These are phyloP conservation scores for Tetrahymena borealis DNA, from an alignment of 73 alveolate species.

Conservation along the genomic window DNA sequence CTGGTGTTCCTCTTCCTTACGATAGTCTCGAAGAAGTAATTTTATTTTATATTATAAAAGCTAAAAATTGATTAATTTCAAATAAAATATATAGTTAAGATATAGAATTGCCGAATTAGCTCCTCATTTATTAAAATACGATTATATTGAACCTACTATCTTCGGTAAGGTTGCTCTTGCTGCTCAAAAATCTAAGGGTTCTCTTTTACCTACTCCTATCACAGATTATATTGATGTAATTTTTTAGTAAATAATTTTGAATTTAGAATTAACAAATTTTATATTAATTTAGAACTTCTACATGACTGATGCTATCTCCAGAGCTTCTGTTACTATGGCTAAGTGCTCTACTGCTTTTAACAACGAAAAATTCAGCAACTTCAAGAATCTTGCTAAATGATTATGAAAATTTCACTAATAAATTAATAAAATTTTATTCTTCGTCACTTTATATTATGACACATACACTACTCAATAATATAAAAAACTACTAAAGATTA, in stretches of 20 bases:
- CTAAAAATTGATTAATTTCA: neutral
- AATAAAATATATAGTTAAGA: slow-evolving; percentile 30
- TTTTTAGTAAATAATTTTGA: neutral
- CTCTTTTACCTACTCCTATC: slow-evolving; percentile 45
- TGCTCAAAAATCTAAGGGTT: slow-evolving; percentile 9
- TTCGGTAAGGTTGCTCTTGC: slow-evolving; percentile 54
- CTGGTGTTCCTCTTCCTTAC: slow-evolving; percentile 76
- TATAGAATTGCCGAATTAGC: slow-evolving; percentile 81
- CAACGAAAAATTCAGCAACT: slow-evolving; percentile 41
- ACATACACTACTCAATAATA: neutral
- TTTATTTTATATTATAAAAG: neutral
- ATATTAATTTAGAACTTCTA: slow-evolving; percentile 56
- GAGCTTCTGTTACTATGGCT: slow-evolving; percentile 77
- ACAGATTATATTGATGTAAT: slow-evolving; percentile 51
- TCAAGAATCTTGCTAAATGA: neutral
- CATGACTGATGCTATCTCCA: slow-evolving; percentile 82
- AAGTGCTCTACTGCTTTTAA: slow-evolving; percentile 70
- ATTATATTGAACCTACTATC: slow-evolving; percentile 64
- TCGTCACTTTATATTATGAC: neutral
- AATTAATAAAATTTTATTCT: neutral
- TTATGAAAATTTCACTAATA: neutral
- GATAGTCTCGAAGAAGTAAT: slow-evolving; percentile 62
- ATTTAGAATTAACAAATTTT: neutral
- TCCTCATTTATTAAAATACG: slow-evolving; percentile 81
- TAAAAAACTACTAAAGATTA: neutral